These are phyloP conservation scores for Xeromyces bisporus DNA, from an alignment of 495 filamentous ascomycete species.

Conservation along the genomic window DNA sequence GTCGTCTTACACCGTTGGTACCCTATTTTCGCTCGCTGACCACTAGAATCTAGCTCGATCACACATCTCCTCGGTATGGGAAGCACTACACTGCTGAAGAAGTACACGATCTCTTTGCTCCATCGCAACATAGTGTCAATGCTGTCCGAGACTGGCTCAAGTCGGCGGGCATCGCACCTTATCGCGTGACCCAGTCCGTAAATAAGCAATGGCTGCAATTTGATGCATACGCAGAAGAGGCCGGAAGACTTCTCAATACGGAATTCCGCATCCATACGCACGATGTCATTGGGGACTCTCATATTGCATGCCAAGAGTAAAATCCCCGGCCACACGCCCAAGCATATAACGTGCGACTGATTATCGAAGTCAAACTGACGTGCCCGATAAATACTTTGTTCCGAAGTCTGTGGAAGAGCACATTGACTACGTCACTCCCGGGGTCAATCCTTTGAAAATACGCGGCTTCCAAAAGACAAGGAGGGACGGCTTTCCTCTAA, in stretches of 20 bases:
- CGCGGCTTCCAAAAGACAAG: conserved; percentile 2
- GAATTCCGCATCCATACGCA: conserved; percentile 42
- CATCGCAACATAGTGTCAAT: conserved; percentile 21
- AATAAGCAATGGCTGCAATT: conserved; percentile 39
- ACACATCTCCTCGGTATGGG: conserved; percentile 34
- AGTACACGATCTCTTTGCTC: conserved; percentile 36
- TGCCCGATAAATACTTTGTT: conserved; percentile 25
- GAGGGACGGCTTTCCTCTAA: conserved; percentile 7
- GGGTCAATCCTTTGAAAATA: conserved; percentile 16
- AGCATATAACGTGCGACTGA: neutral
- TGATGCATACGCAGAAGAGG: conserved; percentile 31
- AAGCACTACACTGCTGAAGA: conserved; percentile 28
- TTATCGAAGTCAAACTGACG: neutral
- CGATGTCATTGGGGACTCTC: conserved; percentile 22
- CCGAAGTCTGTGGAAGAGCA: conserved; percentile 32
- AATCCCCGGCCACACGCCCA: no score
- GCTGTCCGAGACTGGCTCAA: conserved; percentile 33
- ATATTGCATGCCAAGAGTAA: conserved; percentile 30
- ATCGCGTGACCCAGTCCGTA: conserved; percentile 27
- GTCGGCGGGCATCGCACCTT: conserved; percentile 26
- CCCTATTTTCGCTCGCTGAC: no score
- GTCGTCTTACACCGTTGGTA: no score
- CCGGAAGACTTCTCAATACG: conserved; percentile 38
- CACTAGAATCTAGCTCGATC: conserved; percentile 9
- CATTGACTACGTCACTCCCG: conserved; percentile 41